Evolutionary conservation across 2,329 filamentous ascomycete genomes (phyloP).

Genomic region (Grosmannia huntii): DNA sequence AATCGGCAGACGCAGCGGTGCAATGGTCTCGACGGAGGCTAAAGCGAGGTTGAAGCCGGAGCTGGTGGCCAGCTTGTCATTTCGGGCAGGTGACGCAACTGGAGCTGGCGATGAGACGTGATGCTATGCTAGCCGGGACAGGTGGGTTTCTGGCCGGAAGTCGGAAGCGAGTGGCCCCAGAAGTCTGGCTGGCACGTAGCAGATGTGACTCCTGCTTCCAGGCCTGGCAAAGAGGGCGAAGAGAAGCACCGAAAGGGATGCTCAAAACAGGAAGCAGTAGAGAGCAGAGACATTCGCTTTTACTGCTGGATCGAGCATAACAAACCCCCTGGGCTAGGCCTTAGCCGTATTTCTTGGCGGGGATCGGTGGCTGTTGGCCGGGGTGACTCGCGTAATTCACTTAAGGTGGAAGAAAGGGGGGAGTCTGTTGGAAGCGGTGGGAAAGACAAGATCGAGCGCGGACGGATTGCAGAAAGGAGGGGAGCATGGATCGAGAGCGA

Average conservation of each 20-base stretch:
- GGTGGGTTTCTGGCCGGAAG: background rate
- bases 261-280: background rate
- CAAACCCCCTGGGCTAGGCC: background rate
- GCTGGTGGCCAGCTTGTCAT: background rate
- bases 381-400: background rate
- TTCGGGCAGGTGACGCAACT: background rate
- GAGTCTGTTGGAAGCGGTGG: background rate
- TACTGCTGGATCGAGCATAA: background rate
- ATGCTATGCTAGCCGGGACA: background rate
- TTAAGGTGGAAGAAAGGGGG: background rate
- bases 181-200: background rate
- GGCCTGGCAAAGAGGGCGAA: background rate
- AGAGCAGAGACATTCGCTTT: background rate
- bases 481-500: background rate
- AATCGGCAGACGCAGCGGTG: background rate
- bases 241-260: background rate
- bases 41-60: background rate
- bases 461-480: background rate
- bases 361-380: background rate
- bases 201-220: background rate
- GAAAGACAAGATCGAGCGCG: background rate
- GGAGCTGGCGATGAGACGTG: background rate
- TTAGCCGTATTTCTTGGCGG: background rate
- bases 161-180: background rate
- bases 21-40: background rate